Base-by-base conservation (phyloP, 257 asterid genomes). In the Euphrasia confusa region DNA sequence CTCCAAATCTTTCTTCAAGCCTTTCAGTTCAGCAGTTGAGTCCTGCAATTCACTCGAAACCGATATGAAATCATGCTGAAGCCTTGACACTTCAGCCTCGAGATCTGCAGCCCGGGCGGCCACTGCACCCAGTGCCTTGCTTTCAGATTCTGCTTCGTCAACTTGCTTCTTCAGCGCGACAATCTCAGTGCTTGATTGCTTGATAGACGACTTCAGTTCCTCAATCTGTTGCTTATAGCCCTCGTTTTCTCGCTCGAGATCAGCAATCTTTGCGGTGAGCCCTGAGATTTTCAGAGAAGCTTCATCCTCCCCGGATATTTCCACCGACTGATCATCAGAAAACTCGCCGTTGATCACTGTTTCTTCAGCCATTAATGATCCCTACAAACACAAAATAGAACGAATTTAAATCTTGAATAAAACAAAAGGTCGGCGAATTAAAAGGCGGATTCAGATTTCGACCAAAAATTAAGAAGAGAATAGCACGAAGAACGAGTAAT, bases 61-160 rank as follows among this genome's bases (percentile, higher is more conserved):
- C 0, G 85, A 67, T 0, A 75, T 74, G 79, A 88, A 67, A 68
- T 83, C 94, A 44, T 83, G 94, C 48, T 85, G 92, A 71, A 83
- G 79, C 67, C 83, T 73, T 3, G 87, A 71, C 58, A 83, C 86
- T 56, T 85, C 89, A 2, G 68, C 68, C 60, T 88, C 94, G 26
- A 88, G 75, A 76, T 78, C 87, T n/a, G 87, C 55, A 3, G 91
- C 91, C 67, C 94, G 73, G 14, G 80, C 80, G 10, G 81, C 91
- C 55, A 83, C 91, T 1, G 77, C 32, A 3, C 71, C 86, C 53
- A 81, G 24, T 10, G 68, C 64, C 64, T 61, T 81, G 52, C 21
- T 77, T 63, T 83, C 89, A 4, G 82, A 66, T 49, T 72, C 80
- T 9, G 79, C 66, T 7, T 72, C 71, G 11, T 72, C 79, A 33